Base-by-base conservation (phyloP, 2,329 filamentous ascomycete genomes). In the Zymoseptoria tritici region DNA sequence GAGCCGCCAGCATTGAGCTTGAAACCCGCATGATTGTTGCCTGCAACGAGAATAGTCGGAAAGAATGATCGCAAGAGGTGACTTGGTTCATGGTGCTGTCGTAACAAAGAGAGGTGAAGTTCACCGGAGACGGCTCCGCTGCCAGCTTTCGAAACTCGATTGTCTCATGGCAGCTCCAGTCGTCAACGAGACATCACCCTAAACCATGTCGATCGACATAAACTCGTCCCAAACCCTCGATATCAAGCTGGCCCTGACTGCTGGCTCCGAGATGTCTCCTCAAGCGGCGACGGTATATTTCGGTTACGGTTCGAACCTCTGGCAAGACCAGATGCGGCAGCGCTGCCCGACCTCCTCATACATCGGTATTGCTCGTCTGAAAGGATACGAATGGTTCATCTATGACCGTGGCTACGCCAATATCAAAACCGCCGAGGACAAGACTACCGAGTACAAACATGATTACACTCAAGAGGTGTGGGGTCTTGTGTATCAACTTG, bases 251-350 rank as follows among this genome's bases (percentile, higher is more conserved):
- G 13, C 13, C 7, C 1, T 46, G 5, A 16, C 16, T 13, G 36
- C 13, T n/a, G 36, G 16, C 36, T n/a, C 36, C 36, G 16, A n/a
- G 13, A 46, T 46, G 36, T 16, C 36, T n/a, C 6, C 13, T 46
- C 36, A 46, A 46, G 36, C 36, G 16, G 36, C 36, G 36, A 46
- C 36, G 36, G 36, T 46, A n/a, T 46, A 46, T 77, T 89, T 90
- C 70, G 87, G 83, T 67, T 90, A 87, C 73, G 87, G 87, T 63
- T 85, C 82, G 70, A 90, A 90, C 72, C 80, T 90, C 60, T 88
- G 85, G 71, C 79, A 80, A 0, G 73, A 78, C 26, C 86, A 89
- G 73, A 90, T 90, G 87, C 66, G 66, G 3, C 65, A 71, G 52
- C 84, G 86, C 56, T 90, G 87, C 69, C 80, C 81, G 1, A 71